A percentile compares a stretch with the other conserved stretches of the same genome.
These are phyloP conservation scores for Taphrina flavorubra DNA, from an alignment of 1,139 yeast genomes.

Conservation along the genomic window DNA sequence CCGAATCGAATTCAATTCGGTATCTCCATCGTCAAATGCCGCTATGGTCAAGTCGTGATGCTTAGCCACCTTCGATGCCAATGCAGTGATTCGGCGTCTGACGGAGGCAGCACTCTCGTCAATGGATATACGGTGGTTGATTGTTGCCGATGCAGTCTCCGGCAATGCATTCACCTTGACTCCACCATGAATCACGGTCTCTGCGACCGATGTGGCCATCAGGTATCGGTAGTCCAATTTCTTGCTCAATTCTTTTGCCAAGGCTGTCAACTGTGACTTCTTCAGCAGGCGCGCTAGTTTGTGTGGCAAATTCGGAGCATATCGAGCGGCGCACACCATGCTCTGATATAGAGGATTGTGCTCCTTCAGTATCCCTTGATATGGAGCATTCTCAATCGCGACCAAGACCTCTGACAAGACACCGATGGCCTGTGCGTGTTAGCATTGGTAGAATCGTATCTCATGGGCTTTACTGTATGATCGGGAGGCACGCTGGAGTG, in stretches of 20 bases:
- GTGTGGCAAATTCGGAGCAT: slow-evolving; percentile 9
- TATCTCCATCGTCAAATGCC: slow-evolving; percentile 51
- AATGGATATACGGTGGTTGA: slow-evolving; percentile 66
- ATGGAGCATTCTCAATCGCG: slow-evolving; percentile 12
- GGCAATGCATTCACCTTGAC: slow-evolving; percentile 76
- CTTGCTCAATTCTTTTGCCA: slow-evolving; percentile 15
- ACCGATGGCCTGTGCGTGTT: slow-evolving; percentile 16
- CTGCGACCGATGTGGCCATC: slow-evolving; percentile 69
- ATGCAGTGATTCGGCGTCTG: slow-evolving; percentile 53
- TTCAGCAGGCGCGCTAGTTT: background rate
- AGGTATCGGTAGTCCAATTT: slow-evolving; percentile 52
- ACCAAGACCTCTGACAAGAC: slow-evolving; percentile 12
- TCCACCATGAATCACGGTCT: slow-evolving; percentile 73
- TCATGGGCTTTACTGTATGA: slow-evolving; percentile 56
- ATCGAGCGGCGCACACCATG: slow-evolving; percentile 12
- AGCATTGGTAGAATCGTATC: background rate
- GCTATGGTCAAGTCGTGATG: slow-evolving; percentile 58
- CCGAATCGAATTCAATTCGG: slow-evolving; percentile 39
- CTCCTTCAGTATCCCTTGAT: background rate
- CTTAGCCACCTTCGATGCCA: slow-evolving; percentile 56
- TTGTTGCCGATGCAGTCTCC: slow-evolving; percentile 62
- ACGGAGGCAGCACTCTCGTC: slow-evolving; percentile 58
- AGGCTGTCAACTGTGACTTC: slow-evolving; percentile 1
- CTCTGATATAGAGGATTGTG: slow-evolving; percentile 25
- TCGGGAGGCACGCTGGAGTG: slow-evolving; percentile 74